Evolutionary conservation across 345 rosid genomes (phyloP), one percentile per base, ranked within the genome.

Genomic region (Isatis tinctoria): DNA sequence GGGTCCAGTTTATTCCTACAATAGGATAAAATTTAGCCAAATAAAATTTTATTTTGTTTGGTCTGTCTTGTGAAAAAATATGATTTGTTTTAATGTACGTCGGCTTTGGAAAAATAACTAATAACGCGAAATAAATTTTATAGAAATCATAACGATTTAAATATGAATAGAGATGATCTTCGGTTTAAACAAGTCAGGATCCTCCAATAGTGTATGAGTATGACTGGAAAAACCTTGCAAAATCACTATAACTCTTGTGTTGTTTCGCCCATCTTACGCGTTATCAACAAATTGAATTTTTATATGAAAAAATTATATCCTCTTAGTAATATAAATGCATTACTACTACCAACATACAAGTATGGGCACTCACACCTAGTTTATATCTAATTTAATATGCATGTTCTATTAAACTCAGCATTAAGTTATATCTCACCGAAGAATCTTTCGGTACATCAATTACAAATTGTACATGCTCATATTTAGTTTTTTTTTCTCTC

Each of bases 361-460:
- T 54, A 73, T 73, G 70, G 77, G 65, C 24, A 43, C 64, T 48
- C 63, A 53, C 70, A 73, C 47, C 56, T 52, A 62, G 10, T 72
- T 53, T 40, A 53, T 18, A 16, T 43, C 10, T 53, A 73, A 41
- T 54, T 73, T 40, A 73, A 53, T 63, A 53, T n/a, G 76, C 70
- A 73, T 73, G 69, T 51, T 54, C 69, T 30, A 28, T 20, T 20
- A 28, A 49, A 16, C 68, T 60, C 68, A 49, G 61, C 60, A 49
- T 61, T 40, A 60, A 58, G 12, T 59, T 59, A 6, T 57, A 17
- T 45, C 47, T 33, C 44, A 60, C 17, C 58, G 10, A 52, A 49
- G 20, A 26, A 20, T 49, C 5, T 27, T 52, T 52, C 33, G 58
- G 58, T 52, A 26, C 58, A 26, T 45, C 65, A 44, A 30, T 30